phyloP scores from a whole-genome alignment of 352 stramenopile species.

The Heterotrichella gracilis region DNA sequence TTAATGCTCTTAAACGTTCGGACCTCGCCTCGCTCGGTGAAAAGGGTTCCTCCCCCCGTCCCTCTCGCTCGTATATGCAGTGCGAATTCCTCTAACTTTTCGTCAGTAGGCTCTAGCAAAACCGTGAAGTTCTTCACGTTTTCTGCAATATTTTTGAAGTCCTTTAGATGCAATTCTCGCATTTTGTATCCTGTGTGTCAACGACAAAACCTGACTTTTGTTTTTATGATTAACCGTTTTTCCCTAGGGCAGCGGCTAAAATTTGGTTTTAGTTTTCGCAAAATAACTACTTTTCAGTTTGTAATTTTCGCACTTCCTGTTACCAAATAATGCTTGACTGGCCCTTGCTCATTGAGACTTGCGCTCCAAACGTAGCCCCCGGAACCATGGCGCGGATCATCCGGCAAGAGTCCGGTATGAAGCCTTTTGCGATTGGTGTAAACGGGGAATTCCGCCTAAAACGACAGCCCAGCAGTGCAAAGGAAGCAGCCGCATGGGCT shows the following conservation, averaged over 20 bases:
- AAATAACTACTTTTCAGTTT: constrained; percentile 9
- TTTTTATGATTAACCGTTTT: constrained; percentile 9
- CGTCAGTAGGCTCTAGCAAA: not conserved
- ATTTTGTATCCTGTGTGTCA: constrained; percentile 6
- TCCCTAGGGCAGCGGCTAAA: not conserved
- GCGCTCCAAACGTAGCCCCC: not conserved
- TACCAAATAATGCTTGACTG: constrained; percentile 6
- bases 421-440: constrained; percentile 1
- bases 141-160: constrained; percentile 9
- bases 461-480: not conserved
- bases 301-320: constrained; percentile 4
- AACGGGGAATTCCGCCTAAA: constrained; percentile 1
- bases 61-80: not conserved
- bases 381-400: not conserved
- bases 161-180: not conserved
- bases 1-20: constrained; percentile 6
- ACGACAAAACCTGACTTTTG: constrained; percentile 5
- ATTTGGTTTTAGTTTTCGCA: constrained; percentile 7
- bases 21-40: not conserved
- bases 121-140: constrained; percentile 1
- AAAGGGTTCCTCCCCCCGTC: not conserved
- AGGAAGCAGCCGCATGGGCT: not conserved
- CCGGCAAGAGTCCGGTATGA: not conserved
- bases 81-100: constrained; percentile 6
- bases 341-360: not conserved